These are phyloP conservation scores for Cicer chorassanicum DNA, from an alignment of 306 rosid genomes.

Conservation along the genomic window DNA sequence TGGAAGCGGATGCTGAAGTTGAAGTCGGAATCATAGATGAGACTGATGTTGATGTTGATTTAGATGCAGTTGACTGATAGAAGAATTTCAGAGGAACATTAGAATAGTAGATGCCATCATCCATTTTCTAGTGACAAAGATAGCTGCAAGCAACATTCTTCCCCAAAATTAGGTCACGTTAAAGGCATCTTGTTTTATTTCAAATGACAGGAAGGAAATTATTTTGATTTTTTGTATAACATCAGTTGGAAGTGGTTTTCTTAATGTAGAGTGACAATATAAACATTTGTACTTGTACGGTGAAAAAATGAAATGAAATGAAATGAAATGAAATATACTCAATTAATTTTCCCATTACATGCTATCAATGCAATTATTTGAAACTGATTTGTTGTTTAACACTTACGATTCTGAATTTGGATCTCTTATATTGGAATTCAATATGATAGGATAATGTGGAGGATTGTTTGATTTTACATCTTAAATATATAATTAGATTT, in stretches of 20 bases:
- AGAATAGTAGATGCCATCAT: constrained; percentile 24
- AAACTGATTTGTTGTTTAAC: too few species aligned
- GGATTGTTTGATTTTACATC: too few species aligned
- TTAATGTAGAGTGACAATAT: constrained; percentile 1
- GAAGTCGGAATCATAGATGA: constrained; percentile 86
- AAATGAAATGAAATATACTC: not conserved
- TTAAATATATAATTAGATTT: too few species aligned
- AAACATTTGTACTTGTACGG: constrained; percentile 22
- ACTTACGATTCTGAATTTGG: too few species aligned
- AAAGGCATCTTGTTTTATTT: not conserved
- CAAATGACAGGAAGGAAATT: not conserved
- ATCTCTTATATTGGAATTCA: too few species aligned
- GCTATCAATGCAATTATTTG: not conserved
- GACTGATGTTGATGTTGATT: constrained; percentile 76
- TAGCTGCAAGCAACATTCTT: constrained; percentile 32
- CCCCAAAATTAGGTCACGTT: not conserved
- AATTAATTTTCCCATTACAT: constrained; percentile 12
- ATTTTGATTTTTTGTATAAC: not conserved
- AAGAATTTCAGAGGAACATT: constrained; percentile 26
- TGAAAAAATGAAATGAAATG: not conserved
- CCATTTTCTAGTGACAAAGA: constrained; percentile 4
- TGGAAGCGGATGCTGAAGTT: constrained; percentile 53
- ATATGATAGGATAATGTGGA: too few species aligned
- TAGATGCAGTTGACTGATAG: constrained; percentile 64
- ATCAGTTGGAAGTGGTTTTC: constrained; percentile 4